Evolutionary conservation across 2,329 filamentous ascomycete genomes (phyloP).

Genomic region (Dactylellina leptospora): DNA sequence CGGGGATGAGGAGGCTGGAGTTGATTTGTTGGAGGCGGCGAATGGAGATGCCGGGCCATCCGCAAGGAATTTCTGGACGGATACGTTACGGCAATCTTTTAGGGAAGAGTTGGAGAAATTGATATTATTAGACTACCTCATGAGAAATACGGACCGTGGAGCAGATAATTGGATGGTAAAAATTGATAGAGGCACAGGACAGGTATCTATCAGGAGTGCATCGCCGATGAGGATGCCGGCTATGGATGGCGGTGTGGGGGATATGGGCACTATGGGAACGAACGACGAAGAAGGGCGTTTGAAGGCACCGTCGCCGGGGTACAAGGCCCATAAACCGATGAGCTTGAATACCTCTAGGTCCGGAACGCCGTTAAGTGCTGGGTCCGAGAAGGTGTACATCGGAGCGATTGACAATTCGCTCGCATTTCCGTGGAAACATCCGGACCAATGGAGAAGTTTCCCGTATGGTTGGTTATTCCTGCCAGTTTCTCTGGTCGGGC

Average conservation of each 20-base stretch:
- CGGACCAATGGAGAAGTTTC: conserved; percentile 87
- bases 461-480: conserved; percentile 99
- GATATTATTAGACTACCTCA: conserved; percentile 97
- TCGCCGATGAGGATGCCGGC: conserved; percentile 72
- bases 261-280: conserved; percentile 60
- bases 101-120: conserved; percentile 95
- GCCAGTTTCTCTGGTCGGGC: conserved; percentile 92
- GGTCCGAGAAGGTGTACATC: conserved; percentile 72
- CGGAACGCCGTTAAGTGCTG: conserved; percentile 64
- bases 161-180: conserved; percentile 99
- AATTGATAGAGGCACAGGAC: conserved; percentile 83
- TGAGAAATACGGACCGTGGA: conserved; percentile 96
- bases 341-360: conserved; percentile 70
- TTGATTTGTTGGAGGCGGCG: conserved; percentile 59
- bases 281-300: conserved; percentile 57
- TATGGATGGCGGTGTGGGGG: conserved; percentile 57
- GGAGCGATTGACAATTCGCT: conserved; percentile 98
- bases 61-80: conserved; percentile 80
- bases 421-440: conserved; percentile 99
- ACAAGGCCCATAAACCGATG: conserved; percentile 85
- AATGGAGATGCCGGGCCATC: conserved; percentile 62
- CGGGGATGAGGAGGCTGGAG: conserved; percentile 61
- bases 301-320: conserved; percentile 68
- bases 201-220: conserved; percentile 83
- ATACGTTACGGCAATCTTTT: conserved; percentile 86